Base-by-base conservation (phyloP, 306 rosid genomes). In the Canavalia gladiata region DNA sequence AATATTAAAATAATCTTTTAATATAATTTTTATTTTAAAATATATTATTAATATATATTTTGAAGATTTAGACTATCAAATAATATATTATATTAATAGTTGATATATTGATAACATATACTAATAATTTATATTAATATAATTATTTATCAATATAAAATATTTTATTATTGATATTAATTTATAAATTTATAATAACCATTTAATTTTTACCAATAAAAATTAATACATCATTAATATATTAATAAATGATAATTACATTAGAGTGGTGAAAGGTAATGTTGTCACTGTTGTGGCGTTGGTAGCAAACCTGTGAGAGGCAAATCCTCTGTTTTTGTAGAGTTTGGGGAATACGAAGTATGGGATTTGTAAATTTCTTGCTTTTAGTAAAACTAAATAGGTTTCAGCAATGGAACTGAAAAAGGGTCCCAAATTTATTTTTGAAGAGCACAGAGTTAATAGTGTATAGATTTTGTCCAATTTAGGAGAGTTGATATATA, bases 351-450 rank as follows among this genome's bases (percentile, higher is more conserved):
- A 85, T 71, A 77, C 68, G 63, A 82, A 74, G 56, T 59, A 85
- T 87, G 84, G 92, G 75, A 79, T 87, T 88, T 89, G 84, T 79
- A 87, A 87, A 83, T 81, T 74, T 82, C 83, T 88, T 71, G 91
- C 86, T 67, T 85, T 74, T 59, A 70, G 87, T 75, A 72, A 85
- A 86, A 82, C 81, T 81, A 83, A 81, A 78, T 37, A 72, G 84
- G 73, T 54, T 84, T 76, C 82, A 66, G 79, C 79, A 72, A 88
- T 79, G 81, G 74, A 82, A 76, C 54, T 43, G 0, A n/a, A 45
- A 49, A 41, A 62, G 2, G 57, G 51, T 72, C 65, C 72, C 55
- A 62, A 87, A 76, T 74, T 8, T 59, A 18, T 18, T 18, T 18
- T 18, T 18, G 25, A 2, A 39, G 2, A 39, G 42, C 4, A 39